Evolutionary conservation across 2,329 filamentous ascomycete genomes (phyloP), one percentile per base, ranked within the genome.

Genomic region (Alternaria alternata): DNA sequence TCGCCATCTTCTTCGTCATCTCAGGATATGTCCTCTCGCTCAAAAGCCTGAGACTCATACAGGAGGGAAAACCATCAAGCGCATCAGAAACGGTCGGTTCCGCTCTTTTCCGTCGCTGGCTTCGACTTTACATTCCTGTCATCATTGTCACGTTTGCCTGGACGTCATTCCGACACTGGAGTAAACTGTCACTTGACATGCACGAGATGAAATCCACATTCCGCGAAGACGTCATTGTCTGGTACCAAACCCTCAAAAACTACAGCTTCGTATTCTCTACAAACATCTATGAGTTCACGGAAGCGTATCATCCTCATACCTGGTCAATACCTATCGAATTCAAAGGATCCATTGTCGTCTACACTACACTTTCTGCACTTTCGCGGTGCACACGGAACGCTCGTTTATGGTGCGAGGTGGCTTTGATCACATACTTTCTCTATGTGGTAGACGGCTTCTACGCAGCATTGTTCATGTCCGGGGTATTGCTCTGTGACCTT

Each of bases 251-350:
- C 5, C 75, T 79, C 64, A 91, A 91, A 72, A 90, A 90, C 74
- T 91, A 89, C 78, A 91, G 85, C 75, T 91, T 89, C 71, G 73
- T 90, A 39, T 91, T 87, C 77, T 84, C 85, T 42, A 86, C 87
- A 7, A 85, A 84, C 1, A 78, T 83, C 9, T 83, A 85, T 11
- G 89, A 86, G 81, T 82, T 88, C 56, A 88, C 75, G 80, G 49
- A 51, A 20, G 54, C 54, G 1, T 79, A 76, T 51, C 75, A 79
- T 39, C 61, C 70, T 7, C 74, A 79, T 51, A 47, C 72, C 3
- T 79, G 77, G 77, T 78, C 76, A 2, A 78, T 79, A 38, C 75
- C 77, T 3, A 66, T 78, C 24, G 77, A 79, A 48, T 79, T 78
- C 61, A 75, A 83, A 66, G 89, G 89, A 11, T 91, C 89, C 1